Base-by-base conservation (phyloP, 2,329 filamentous ascomycete species). In the Pezicula carpinea region DNA sequence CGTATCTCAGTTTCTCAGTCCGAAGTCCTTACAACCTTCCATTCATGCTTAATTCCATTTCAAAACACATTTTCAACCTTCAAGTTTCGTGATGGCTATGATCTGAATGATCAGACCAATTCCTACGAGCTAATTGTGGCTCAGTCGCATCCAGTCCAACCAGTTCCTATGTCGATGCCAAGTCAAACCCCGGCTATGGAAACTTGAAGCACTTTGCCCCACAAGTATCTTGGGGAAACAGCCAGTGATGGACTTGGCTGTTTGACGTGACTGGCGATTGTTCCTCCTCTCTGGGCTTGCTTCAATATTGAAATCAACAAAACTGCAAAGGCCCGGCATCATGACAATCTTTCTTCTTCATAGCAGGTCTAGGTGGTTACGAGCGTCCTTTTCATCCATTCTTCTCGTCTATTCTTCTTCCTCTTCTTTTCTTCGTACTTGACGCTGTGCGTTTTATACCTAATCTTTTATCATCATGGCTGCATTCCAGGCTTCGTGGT, bases 371-470 rank as follows among this genome's bases (percentile, higher is more conserved):
- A 22, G 21, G 8, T 22, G 21, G 38, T 15, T 40, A 8, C 15
- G 18, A 35, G 33, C 18, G 5, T 44, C 14, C 21, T 29, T 19
- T 31, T 46, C 40, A 23, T 19, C 39, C 45, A 15, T 43, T 46
- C 34, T 18, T 40, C 19, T 44, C 19, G 7, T 45, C 36, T 29
- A 32, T 46, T 22, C 13, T 19, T 4, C n/a, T 40, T 52, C 13
- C 38, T 4, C n/a, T 40, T 52, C 39, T 31, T 41, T 53, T 47
- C 13, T 44, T 15, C 22, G 13, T n/a, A 23, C 19, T 50, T 52
- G 39, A 56, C 53, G 55, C 55, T 58, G 55, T 43, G 43, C 53
- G 55, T 58, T 49, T 49, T 40, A 15, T 40, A 23, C 22, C 21
- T 40, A 40, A 40, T 40, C 19, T 36, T 34, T 51, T 48, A 29